phyloP scores from a whole-genome alignment of 2,329 filamentous ascomycete species.

The Aureobasidium subglaciale region DNA sequence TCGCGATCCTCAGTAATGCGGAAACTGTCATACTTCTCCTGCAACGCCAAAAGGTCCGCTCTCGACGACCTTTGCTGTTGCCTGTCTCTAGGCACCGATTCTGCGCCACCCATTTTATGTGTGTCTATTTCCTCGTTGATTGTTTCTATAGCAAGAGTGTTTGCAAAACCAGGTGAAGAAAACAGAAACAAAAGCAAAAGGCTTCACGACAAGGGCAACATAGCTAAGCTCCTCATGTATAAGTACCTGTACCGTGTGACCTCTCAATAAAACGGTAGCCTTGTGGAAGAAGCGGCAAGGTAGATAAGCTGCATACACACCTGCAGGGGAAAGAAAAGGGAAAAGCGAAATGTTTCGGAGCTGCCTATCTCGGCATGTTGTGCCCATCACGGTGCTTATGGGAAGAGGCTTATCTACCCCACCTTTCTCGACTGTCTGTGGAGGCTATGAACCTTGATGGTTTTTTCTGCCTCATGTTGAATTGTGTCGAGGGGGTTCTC shows the following conservation, averaged over 20 bases:
- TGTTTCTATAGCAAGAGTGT: neutral
- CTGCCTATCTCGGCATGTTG: conserved; percentile 3
- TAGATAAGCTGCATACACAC: neutral
- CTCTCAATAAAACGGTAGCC: neutral
- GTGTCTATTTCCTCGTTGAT: neutral
- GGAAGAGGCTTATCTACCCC: neutral
- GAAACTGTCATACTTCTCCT: conserved; percentile 30
- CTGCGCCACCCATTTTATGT: conserved; percentile 5
- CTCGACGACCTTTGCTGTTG: neutral
- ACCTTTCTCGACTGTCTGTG: neutral
- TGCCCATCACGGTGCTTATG: neutral
- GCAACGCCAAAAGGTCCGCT: neutral
- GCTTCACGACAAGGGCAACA: neutral
- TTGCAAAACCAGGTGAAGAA: neutral
- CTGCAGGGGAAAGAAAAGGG: no score
- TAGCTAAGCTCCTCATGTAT: no score
- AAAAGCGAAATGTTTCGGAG: no score
- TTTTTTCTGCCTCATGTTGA: no score
- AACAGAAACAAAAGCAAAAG: neutral
- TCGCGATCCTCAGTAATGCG: conserved; percentile 22
- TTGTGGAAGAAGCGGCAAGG: neutral
- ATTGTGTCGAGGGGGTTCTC: no score
- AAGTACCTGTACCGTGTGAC: no score
- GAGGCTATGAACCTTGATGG: neutral
- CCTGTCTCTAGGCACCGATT: conserved; percentile 9